Conservation (phyloP, 805 yeast species). For the Lipomyces yamanashiensis region DNA sequence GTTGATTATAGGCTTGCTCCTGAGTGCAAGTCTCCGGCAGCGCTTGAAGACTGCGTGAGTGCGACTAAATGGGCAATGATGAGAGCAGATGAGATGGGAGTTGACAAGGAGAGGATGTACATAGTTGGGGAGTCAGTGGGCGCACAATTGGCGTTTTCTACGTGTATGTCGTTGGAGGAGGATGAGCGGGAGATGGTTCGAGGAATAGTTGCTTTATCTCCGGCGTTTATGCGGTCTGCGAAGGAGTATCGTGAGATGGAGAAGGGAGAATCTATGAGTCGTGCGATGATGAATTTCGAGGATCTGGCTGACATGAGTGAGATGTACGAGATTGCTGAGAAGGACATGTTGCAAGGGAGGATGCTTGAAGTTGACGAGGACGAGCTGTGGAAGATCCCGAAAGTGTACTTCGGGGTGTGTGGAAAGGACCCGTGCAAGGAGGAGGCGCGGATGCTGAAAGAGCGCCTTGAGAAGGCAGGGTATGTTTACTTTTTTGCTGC, state of each 20-base stretch:
- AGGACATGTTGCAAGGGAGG: not conserved
- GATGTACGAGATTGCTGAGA: not conserved
- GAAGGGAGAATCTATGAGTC: not conserved
- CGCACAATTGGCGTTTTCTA: not conserved
- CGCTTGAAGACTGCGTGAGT: slow-evolving; percentile 48
- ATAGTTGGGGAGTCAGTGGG: slow-evolving; percentile 7
- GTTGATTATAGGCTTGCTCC: slow-evolving; percentile 60
- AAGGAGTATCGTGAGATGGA: not conserved
- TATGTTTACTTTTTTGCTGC: not conserved
- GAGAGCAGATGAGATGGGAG: not conserved
- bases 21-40: slow-evolving; percentile 55
- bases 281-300: not conserved
- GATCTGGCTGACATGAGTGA: not conserved
- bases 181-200: not conserved
- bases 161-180: not conserved
- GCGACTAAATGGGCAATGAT: not conserved
- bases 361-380: not conserved
- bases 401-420: not conserved
- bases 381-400: slow-evolving; percentile 2
- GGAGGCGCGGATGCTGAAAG: not conserved
- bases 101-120: not conserved
- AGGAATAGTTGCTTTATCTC: not conserved
- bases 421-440: not conserved
- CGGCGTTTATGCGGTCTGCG: slow-evolving; percentile 2
- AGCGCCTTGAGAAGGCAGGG: not conserved